Base-by-base conservation (phyloP, 441 rosid species). In the Erodium trifolium region DNA sequence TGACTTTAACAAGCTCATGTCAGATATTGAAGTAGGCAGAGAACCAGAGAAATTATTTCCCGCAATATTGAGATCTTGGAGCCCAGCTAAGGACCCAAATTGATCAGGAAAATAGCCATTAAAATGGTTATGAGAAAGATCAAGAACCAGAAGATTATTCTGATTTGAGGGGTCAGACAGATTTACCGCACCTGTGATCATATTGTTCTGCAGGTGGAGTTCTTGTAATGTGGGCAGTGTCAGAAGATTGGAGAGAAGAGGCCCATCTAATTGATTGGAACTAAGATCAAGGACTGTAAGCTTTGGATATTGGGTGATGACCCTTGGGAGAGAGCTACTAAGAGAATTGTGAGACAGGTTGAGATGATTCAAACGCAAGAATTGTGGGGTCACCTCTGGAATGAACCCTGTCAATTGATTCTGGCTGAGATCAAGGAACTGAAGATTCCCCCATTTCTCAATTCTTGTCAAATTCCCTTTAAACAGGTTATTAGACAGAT, bases 381-480 rank as follows among this genome's bases (percentile, higher is more conserved):
- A 87, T 77, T 87, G 99, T 2, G 93, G 88, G 47, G 88, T 79
- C 66, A 73, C 81, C 70, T 91, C 96, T 19, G 99, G 97, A 63
- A 91, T 81, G n/a, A 84, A 31, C 65, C 99, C 99, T 8, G 78
- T 78, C 80, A 94, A 77, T 67, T 16, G 89, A 72, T 94, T 94
- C 68, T 59, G 85, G 83, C 99, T 94, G 74, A 94, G 90, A 87
- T 94, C 99, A 70, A 94, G 88, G 67, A 85, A 87, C 67, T 91
- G 93, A 35, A 94, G 72, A 77, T 83, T 81, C 19, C 85, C 96
- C 97, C 99, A 94, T 71, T 86, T 90, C 68, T 77, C 73, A 71
- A 87, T 86, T 78, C 87, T 80, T 37, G 93, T 81, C 55, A 94
- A 77, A 70, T 89, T 94, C 72, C 99, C 97, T 79, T 84, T 88